Conservation (phyloP, 805 yeast species). For the Saturnispora besseyi region DNA sequence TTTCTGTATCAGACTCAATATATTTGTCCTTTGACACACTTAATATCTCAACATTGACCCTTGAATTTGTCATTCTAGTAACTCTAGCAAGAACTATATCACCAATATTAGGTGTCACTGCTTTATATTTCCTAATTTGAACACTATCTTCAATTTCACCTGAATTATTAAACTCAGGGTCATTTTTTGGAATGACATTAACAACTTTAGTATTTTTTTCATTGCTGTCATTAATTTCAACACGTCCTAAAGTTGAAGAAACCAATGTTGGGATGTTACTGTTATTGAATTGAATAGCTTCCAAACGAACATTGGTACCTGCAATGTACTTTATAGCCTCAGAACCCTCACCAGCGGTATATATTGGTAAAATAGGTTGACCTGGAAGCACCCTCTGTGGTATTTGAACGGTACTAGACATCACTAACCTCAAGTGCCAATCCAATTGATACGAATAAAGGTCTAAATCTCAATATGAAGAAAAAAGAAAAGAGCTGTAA, state of each 20-base stretch:
- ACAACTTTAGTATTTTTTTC: conserved; percentile 11
- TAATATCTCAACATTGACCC: conserved; percentile 71
- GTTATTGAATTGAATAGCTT: conserved; percentile 35
- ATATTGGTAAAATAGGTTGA: conserved; percentile 59
- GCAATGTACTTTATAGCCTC: conserved; percentile 35
- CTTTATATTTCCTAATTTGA: conserved; percentile 8
- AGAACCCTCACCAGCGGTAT: conserved; percentile 22
- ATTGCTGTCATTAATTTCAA: conserved; percentile 18
- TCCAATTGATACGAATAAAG: background rate
- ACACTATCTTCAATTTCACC: background rate
- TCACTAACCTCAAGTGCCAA: too few relatives aligned
- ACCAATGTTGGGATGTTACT: conserved; percentile 33
- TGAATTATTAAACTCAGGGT: conserved; percentile 11
- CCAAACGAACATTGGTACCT: conserved; percentile 57
- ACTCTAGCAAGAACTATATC: conserved; percentile 76
- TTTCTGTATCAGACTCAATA: conserved; percentile 2
- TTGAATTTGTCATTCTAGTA: conserved; percentile 53
- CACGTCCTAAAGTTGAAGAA: conserved; percentile 58
- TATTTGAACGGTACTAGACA: background rate
- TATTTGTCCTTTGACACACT: conserved; percentile 22
- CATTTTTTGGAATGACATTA: conserved; percentile 19
- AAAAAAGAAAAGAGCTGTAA: background rate
- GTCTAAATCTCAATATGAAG: background rate
- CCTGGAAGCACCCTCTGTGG: conserved; percentile 68
- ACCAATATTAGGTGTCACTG: conserved; percentile 69